Evolutionary conservation across 2,329 filamentous ascomycete genomes (phyloP), one percentile per base, ranked within the genome.

Genomic region (Fusarium miscanthi): DNA sequence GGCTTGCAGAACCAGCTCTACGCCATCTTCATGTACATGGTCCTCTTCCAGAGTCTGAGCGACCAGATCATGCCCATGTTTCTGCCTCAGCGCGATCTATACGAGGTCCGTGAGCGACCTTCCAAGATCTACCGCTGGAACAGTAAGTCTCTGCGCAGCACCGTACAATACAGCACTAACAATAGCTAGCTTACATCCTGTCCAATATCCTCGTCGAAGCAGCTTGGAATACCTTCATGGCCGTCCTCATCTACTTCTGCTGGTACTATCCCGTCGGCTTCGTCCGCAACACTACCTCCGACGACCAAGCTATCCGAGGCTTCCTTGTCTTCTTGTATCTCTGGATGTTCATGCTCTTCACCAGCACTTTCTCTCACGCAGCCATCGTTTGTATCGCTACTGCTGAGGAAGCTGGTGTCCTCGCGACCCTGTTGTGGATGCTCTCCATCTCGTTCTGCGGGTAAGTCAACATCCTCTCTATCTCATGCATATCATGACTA

Each of bases 21-120:
- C 77, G 85, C 85, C 60, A 89, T 92, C 49, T 93, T 93, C 80
- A 90, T 92, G 89, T 82, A 91, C 51, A 82, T 88, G 69, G 92
- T 89, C n/a, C 89, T 93, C 76, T 93, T 93, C 77, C 87, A 87
- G 52, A 76, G 72, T 27, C 52, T 91, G 38, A 85, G 87, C 8
- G 86, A 90, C 66, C 88, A 91, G 69, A 88, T 90, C n/a, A 92
- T 92, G 90, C 90, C 91, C 7, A 89, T 91, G 74, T 93, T 93
- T 74, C 87, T 92, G 49, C 87, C 88, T 0, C 90, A 92, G 74
- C 88, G 91, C 37, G 84, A 87, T 2, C 81, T 93, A 0, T 93
- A 93, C 76, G 91, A 93, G 80, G 89, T 88, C 8, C 89, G 90
- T 23, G 91, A 93, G 79, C 85, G 91, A 3, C 90, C 91, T 0